These are phyloP conservation scores for Stentor roeselii DNA, from an alignment of 73 alveolate genomes.

Conservation along the genomic window DNA sequence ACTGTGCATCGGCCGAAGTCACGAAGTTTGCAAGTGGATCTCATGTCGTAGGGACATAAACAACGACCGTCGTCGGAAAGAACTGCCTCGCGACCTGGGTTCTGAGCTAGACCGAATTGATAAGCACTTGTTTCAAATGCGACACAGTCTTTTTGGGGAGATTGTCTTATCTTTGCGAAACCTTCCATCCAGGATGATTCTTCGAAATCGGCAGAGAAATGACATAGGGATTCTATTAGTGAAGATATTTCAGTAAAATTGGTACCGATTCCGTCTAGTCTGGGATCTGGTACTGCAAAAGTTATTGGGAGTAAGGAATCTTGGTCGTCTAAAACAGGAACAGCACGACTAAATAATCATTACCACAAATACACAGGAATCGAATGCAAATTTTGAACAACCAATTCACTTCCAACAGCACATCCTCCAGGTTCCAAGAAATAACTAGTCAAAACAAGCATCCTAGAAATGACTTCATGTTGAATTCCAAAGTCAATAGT, in stretches of 20 bases:
- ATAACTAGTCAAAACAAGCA: not conserved
- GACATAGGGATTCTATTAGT: not conserved
- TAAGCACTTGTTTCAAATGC: not conserved
- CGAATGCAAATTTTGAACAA: not conserved
- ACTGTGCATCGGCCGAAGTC: not conserved
- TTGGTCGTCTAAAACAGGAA: not conserved
- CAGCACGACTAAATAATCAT: too few relatives aligned
- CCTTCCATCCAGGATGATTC: not conserved
- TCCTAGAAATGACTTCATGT: not conserved
- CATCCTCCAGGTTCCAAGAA: not conserved
- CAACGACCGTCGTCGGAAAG: not conserved
- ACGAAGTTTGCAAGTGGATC: not conserved
- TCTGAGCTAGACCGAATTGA: slow-evolving; percentile 14
- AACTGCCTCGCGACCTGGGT: not conserved
- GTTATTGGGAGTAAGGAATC: slow-evolving; percentile 9
- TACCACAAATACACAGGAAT: not conserved
- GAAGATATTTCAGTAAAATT: not conserved
- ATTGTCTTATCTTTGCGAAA: not conserved
- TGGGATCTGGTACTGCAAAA: slow-evolving; percentile 1
- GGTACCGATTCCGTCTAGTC: not conserved
- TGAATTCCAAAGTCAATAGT: slow-evolving; percentile 26
- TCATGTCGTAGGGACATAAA: not conserved
- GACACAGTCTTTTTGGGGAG: not conserved
- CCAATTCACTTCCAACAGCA: not conserved
- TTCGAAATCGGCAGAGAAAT: not conserved